phyloP scores from a whole-genome alignment of 2,329 filamentous ascomycete genomes.

The Fusarium solani-melongenae region DNA sequence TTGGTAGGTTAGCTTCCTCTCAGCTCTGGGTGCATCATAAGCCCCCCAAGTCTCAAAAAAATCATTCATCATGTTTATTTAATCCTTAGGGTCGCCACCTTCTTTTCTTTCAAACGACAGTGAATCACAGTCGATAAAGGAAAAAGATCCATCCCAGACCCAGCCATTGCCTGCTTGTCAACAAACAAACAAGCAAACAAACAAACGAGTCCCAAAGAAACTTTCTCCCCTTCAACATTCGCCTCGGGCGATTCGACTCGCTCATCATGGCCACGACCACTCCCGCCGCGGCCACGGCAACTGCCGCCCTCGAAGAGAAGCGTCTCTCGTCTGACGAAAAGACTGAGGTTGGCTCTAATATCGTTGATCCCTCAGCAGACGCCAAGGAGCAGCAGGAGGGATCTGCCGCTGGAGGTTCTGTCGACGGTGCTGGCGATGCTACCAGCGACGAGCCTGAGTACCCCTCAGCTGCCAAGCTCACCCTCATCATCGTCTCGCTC shows the following conservation, averaged over 20 bases:
- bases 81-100: neutral
- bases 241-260: neutral
- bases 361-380: constrained; percentile 27
- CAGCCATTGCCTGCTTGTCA: neutral
- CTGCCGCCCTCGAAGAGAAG: constrained; percentile 34
- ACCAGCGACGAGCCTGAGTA: constrained; percentile 44
- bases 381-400: constrained; percentile 22
- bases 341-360: constrained; percentile 46
- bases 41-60: neutral
- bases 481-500: constrained; percentile 56
- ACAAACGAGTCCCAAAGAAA: neutral
- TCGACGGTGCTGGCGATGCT: neutral
- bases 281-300: constrained; percentile 24
- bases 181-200: neutral
- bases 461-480: constrained; percentile 53
- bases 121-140: neutral
- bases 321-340: constrained; percentile 45
- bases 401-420: constrained; percentile 5
- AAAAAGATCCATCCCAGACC: neutral
- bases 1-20: neutral
- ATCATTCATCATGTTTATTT: neutral
- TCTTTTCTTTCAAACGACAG: neutral
- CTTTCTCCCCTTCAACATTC: neutral
- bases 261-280: constrained; percentile 28
- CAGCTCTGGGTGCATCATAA: neutral